A percentile compares a stretch with the other conserved stretches of the same genome.
These are phyloP conservation scores for Lentinula lateritia DNA, from an alignment of 768 basidiomycete genomes.

Conservation along the genomic window DNA sequence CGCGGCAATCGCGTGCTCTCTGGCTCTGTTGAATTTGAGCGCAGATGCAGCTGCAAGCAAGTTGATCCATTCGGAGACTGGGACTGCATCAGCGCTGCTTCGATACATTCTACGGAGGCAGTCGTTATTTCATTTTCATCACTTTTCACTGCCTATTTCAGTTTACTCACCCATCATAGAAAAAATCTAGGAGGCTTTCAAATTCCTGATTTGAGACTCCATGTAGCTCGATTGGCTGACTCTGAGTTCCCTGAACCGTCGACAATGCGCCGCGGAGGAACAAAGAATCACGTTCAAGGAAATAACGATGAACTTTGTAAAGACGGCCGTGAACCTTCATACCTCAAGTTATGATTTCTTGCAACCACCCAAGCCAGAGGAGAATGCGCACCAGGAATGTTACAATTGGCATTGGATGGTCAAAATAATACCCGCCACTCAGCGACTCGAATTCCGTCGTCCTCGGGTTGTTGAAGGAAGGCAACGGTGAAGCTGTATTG, in stretches of 20 bases:
- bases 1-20: background rate
- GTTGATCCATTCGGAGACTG: constrained; percentile 3
- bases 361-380: background rate
- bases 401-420: background rate
- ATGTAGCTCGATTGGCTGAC: background rate
- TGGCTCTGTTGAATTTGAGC: constrained; percentile 4
- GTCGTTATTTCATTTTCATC: background rate
- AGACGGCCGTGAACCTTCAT: constrained; percentile 3
- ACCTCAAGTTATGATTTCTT: background rate
- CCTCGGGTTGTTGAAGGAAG: background rate
- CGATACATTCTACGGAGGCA: constrained; percentile 2
- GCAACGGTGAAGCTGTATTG: background rate
- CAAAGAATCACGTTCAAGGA: constrained; percentile 1
- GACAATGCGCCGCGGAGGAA: constrained; percentile 1
- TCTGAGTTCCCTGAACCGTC: background rate
- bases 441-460: background rate
- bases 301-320: constrained; percentile 4
- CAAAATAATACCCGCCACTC: background rate
- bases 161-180: background rate
- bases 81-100: background rate
- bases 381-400: background rate
- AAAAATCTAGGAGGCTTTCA: background rate
- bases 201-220: background rate
- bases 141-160: background rate
- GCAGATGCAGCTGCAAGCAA: background rate